Base-by-base conservation (phyloP, 305 asterid species). In the Fraxinus sp. region DNA sequence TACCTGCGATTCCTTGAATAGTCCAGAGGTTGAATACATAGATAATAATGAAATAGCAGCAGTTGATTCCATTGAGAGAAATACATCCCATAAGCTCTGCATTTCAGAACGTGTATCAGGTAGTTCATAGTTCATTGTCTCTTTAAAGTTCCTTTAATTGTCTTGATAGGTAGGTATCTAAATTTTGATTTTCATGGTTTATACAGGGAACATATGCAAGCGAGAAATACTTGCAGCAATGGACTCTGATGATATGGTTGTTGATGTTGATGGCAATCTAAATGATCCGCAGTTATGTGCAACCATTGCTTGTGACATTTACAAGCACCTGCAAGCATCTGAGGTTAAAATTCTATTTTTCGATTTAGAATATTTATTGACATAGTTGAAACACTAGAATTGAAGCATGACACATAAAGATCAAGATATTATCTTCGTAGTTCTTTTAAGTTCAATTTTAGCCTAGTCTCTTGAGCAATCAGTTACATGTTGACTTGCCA, bases 201-300 rank as follows among this genome's bases (percentile, higher is more conserved):
- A 3, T 70, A 68, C 91, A 92, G 97, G 89, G 73, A 88, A 80
- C 81, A 28, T 88, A 73, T 94, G 98, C 91, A 93, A 92, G 89
- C 83, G 98, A 81, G 97, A 92, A 30, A 85, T 86, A 64, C 87
- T 88, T 20, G 88, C 90, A 10, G 82, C 92, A 20, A 79, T 84
- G 46, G 90, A 81, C 74, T 75, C 89, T 3, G 86, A 78, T 74
- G 91, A 87, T 79, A 84, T 79, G 86, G 81, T 93, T 79, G 85
- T 80, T 6, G 91, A 93, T 66, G 90, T 94, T 24, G 98, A 96
- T 72, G 86, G 83, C 36, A 86, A 94, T 87, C 81, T 90, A 1
- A 92, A 89, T 26, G 97, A 96, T 75, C 98, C 98, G 4, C 99
- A 92, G 81, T 78, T 93, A 33, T 96, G 98, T 86, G 96, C 99